phyloP scores from a whole-genome alignment of 345 rosid species.

The Physaria fendleri region DNA sequence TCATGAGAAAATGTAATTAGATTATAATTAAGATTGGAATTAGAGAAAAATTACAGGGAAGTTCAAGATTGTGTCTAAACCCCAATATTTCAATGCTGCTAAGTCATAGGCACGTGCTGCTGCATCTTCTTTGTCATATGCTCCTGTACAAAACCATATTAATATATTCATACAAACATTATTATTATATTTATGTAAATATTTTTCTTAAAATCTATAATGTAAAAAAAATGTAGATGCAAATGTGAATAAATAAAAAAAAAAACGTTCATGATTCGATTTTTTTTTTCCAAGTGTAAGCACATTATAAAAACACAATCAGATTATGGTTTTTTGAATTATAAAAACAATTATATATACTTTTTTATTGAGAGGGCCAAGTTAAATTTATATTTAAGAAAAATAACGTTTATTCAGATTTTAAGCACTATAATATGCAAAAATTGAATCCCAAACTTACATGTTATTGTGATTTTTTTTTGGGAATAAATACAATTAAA shows the following conservation, averaged over 20 bases:
- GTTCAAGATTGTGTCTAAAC: slow-evolving; percentile 75
- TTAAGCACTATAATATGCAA: too few species aligned
- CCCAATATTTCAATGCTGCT: slow-evolving; percentile 96
- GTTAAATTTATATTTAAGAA: neutral
- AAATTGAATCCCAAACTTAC: too few species aligned
- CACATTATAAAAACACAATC: neutral
- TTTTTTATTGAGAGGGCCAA: neutral
- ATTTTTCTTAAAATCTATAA: neutral
- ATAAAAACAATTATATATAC: neutral
- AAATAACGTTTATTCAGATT: neutral
- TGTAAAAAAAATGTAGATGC: neutral
- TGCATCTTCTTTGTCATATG: slow-evolving; percentile 84
- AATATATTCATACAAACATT: neutral
- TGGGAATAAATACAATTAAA: too few species aligned
- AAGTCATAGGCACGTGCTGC: slow-evolving; percentile 96
- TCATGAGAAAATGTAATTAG: neutral
- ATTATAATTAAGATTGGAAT: neutral
- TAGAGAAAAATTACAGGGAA: slow-evolving; percentile 54
- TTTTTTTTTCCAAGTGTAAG: neutral
- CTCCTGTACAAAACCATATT: slow-evolving; percentile 42
- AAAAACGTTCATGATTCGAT: neutral
- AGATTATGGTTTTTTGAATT: too few species aligned
- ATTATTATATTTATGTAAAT: neutral
- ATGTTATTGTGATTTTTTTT: too few species aligned
- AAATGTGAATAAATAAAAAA: neutral